phyloP scores from a whole-genome alignment of 257 asterid genomes.

The Solanum verrucosum region DNA sequence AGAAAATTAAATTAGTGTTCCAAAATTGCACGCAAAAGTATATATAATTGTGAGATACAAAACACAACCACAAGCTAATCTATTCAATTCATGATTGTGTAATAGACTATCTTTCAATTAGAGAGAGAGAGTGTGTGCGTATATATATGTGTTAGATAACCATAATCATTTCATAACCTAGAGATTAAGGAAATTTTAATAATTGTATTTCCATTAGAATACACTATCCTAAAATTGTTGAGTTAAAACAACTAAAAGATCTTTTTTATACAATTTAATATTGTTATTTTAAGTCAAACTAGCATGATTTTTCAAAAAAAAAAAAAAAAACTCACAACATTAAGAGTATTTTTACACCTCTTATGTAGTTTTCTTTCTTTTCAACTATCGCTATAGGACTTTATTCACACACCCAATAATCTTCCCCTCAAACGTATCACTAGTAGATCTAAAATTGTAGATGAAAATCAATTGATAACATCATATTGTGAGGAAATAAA shows the following conservation, averaged over 20 bases:
- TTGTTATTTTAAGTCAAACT: background rate
- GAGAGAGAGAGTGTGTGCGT: too few species aligned
- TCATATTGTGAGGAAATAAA: background rate
- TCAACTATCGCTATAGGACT: background rate
- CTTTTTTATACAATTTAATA: background rate
- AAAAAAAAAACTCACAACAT: background rate
- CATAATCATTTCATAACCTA: background rate
- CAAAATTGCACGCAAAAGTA: background rate
- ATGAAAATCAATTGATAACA: background rate
- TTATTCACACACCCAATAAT: too few species aligned
- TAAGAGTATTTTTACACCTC: background rate
- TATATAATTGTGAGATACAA: too few species aligned
- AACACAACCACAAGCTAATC: too few species aligned
- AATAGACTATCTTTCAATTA: too few species aligned
- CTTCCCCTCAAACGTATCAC: background rate
- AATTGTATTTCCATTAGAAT: background rate
- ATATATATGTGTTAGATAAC: too few species aligned
- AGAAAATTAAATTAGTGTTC: too few species aligned
- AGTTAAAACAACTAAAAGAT: background rate
- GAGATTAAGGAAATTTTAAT: background rate
- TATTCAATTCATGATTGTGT: too few species aligned
- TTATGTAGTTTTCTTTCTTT: background rate
- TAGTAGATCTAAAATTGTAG: background rate
- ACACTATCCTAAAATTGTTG: background rate
- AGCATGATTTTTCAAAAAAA: background rate